Base-by-base conservation (phyloP, 179 eudicot genomes). In the Vitellaria paradoxa region DNA sequence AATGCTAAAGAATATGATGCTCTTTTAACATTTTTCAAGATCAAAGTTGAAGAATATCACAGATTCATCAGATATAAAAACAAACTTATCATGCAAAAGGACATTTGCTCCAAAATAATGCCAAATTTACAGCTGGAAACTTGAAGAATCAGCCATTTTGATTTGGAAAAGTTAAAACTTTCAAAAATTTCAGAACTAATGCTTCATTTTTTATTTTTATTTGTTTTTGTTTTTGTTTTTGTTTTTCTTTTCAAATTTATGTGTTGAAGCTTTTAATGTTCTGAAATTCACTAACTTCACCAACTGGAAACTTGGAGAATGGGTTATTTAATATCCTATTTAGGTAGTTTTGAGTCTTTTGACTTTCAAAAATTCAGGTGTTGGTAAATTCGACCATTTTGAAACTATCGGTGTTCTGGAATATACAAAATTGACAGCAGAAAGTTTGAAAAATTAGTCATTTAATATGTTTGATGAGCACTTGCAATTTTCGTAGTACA, bases 281-380 rank as follows among this genome's bases (percentile, higher is more conserved):
- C 8, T 66, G 50, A 5, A 13, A 66, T 40, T 7, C 46, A 46
- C 5, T 40, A 68, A 68, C 24, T 68, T 46, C 30, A 68, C n/a
- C 55, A 20, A 30, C 72, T 68, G 17, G 55, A 45, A 68, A 68
- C 56, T 68, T 47, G 72, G 2, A 68, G 30, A 68, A 45, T 68
- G 56, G 72, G 56, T 68, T 13, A 9, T 37, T 53, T 53, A 15
- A 53, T 30, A 30, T 30, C 1, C 37, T 30, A 2, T 30, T 53
- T 65, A 2, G n/a, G n/a, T 17, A 37, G 17, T 45, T 8, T 40
- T 15, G 26, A 49, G 17, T 26, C 20, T 13, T 65, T 26, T 11
- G 26, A 2, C 17, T 65, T 37, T 45, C 42, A 18, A 67, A 40
- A 20, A 18, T 67, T 67, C 53, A 65, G 13, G 68, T 18, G 64